Evolutionary conservation across 2,329 filamentous ascomycete species (phyloP), one percentile per base, ranked within the genome.

Genomic region (Plectosphaerella sp.): DNA sequence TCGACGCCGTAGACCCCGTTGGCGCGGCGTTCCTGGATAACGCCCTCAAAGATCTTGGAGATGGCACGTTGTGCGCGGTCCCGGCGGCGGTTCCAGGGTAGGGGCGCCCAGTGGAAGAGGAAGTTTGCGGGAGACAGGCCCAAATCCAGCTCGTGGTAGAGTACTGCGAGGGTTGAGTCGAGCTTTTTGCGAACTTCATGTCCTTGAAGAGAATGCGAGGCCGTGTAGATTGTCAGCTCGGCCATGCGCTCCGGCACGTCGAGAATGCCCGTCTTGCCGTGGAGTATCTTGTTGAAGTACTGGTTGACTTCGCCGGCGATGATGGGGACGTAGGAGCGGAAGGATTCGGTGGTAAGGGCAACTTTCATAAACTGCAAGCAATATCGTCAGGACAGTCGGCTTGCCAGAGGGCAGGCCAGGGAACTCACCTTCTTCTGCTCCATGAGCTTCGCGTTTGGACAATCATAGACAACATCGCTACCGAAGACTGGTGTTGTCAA

Each of bases 71-170:
- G 87, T 0, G 89, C 89, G 45, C 72, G 70, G 63, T 93, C 89
- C 48, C 89, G 82, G 55, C 80, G 82, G 57, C 84, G 79, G 69
- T 93, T 93, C 59, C 86, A 84, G 0, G 89, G 89, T 3, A 93
- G 77, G 1, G 89, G 89, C 18, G 83, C 82, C 87, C 88, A 90
- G 7, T 88, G 87, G 45, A 93, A 74, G 75, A 89, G 81, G 70
- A 93, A 92, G 75, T 93, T 93, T 74, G 91, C 83, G 1, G 89
- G 88, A 7, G 77, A 80, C 68, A 93, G 92, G 25, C 89, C 89
- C 72, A 83, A 82, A 66, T 93, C 89, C 43, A 93, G 80, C 62
- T 93, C 87, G 70, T 92, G 88, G 71, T 88, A 92, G 42, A 91
- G 76, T 41, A 83, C 79, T 48, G 88, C 89, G 62, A 92, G 87